A percentile compares a stretch with the other conserved stretches of the same genome.
Evolutionary conservation across 73 alveolate genomes (phyloP).

Genomic region (Effrenium voratum): DNA sequence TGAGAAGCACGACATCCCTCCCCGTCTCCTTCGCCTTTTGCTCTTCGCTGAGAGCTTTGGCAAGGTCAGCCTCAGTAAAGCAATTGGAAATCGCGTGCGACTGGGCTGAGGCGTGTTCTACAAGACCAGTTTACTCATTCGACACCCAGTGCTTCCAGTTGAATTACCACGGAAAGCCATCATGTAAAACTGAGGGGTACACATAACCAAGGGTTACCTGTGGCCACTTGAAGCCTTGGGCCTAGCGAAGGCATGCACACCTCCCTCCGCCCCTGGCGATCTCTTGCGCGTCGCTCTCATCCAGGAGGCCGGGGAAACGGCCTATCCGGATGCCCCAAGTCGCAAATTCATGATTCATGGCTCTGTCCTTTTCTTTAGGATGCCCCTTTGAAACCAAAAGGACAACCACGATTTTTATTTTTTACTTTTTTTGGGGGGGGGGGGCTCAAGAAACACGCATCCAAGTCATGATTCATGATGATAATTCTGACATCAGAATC

Average conservation of each 20-base stretch:
- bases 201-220: no score
- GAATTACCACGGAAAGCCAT: neutral
- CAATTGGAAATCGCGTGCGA: neutral
- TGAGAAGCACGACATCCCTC: no score
- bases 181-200: neutral
- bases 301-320: constrained; percentile 44
- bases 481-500: neutral
- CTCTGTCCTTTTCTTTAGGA: neutral
- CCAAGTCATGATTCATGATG: neutral
- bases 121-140: neutral
- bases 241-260: neutral
- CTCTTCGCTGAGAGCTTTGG: constrained; percentile 39
- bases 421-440: neutral
- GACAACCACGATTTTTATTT: neutral
- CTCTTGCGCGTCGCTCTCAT: constrained; percentile 8
- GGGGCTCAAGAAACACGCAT: neutral
- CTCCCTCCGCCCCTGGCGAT: neutral
- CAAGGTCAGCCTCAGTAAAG: neutral
- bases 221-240: neutral
- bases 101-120: neutral
- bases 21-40: constrained; percentile 52
- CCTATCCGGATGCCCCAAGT: neutral
- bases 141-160: neutral
- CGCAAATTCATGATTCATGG: neutral
- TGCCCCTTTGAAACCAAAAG: no score